Evolutionary conservation across 2,329 filamentous ascomycete species (phyloP).

Genomic region (Byssothecium circinans): DNA sequence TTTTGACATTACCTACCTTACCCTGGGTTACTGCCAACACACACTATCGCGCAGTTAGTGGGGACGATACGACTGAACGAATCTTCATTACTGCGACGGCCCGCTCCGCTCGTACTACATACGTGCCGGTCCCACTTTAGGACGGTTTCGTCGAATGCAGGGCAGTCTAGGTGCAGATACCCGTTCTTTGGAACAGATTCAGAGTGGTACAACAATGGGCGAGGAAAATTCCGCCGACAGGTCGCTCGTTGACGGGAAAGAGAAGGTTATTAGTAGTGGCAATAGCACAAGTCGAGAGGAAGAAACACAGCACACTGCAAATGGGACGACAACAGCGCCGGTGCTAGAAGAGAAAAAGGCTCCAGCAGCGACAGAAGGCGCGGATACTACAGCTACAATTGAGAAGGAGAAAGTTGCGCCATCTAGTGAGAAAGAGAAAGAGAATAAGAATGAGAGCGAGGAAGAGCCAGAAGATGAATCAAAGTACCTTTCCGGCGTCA

Average conservation of each 20-base stretch:
- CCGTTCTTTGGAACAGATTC: too few relatives aligned
- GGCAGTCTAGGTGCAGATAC: too few relatives aligned
- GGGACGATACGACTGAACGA: too few relatives aligned
- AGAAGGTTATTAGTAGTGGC: not conserved
- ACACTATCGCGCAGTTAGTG: too few relatives aligned
- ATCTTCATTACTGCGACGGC: too few relatives aligned
- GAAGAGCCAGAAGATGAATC: constrained; percentile 38
- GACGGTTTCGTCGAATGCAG: too few relatives aligned
- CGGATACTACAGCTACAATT: not conserved
- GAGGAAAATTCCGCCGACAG: not conserved
- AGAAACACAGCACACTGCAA: not conserved
- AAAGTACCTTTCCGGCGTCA: constrained; percentile 38
- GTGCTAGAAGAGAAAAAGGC: constrained; percentile 1
- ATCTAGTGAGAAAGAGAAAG: not conserved
- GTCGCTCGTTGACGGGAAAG: not conserved
- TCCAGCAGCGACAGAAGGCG: not conserved
- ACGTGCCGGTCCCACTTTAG: too few relatives aligned
- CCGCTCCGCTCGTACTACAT: too few relatives aligned
- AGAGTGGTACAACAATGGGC: too few relatives aligned
- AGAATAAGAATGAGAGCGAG: constrained; percentile 5
- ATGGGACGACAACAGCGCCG: not conserved
- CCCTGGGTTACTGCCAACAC: too few relatives aligned
- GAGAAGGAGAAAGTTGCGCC: not conserved
- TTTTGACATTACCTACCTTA: too few relatives aligned
- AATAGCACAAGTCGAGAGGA: not conserved